Evolutionary conservation across 73 alveolate genomes (phyloP).

Genomic region (Paramecium sonneborni): DNA sequence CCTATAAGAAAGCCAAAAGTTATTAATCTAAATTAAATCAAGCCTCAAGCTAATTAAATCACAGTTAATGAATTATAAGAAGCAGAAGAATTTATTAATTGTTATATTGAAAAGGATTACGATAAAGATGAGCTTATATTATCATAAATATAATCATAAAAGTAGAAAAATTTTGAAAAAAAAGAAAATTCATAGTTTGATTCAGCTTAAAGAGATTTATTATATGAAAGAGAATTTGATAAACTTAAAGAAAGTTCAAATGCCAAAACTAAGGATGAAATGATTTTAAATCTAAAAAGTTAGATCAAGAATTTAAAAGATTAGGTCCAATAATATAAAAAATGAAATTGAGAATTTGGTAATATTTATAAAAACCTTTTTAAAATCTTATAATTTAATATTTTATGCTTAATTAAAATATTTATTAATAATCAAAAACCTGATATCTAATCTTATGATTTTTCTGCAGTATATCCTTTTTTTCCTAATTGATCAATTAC

Average conservation of each 20-base stretch:
- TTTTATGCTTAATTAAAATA: too few species aligned
- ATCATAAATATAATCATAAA: background rate
- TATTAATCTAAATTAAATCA: background rate
- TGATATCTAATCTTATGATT: background rate
- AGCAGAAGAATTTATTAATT: background rate
- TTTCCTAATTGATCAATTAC: background rate
- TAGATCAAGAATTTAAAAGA: background rate
- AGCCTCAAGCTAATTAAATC: background rate
- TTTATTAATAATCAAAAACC: background rate
- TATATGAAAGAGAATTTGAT: constrained; percentile 38
- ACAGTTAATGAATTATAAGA: background rate
- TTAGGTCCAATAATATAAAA: background rate
- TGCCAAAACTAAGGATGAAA: constrained; percentile 28
- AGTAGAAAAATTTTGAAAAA: background rate
- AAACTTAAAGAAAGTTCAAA: background rate
- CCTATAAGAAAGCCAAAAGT: constrained; percentile 31
- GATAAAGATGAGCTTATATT: constrained; percentile 1
- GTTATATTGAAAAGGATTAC: background rate
- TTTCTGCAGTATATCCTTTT: background rate
- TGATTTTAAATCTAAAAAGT: background rate
- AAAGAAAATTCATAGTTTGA: background rate
- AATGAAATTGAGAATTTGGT: background rate
- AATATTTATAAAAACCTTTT: background rate
- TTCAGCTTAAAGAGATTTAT: background rate
- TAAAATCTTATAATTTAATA: too few species aligned